Evolutionary conservation across 148 eudicot species (phyloP).

Genomic region (Salicornia ramosissima): DNA sequence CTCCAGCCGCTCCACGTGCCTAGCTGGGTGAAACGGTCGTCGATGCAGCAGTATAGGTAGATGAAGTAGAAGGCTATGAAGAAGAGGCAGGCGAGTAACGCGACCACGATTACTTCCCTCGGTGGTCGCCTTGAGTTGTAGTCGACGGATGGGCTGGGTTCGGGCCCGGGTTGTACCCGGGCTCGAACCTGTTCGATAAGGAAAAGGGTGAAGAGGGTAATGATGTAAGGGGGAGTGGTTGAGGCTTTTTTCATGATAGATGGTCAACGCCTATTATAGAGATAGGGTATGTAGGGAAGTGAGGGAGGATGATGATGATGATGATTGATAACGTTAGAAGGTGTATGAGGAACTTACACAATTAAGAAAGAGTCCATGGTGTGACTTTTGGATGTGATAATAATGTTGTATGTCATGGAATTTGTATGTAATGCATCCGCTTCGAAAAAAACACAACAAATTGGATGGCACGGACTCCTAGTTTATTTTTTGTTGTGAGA

Average conservation of each 20-base stretch:
- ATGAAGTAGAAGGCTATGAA: constrained; percentile 57
- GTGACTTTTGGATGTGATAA: too few relatives aligned
- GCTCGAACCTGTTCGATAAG: not conserved
- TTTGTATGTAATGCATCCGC: too few relatives aligned
- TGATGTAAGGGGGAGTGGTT: not conserved
- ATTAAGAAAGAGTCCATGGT: too few relatives aligned
- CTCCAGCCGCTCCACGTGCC: not conserved
- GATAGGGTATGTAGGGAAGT: not conserved
- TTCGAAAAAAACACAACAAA: too few relatives aligned
- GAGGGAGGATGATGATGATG: not conserved
- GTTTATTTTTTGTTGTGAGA: too few relatives aligned
- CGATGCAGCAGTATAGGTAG: constrained; percentile 52
- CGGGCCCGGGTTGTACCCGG: constrained; percentile 13
- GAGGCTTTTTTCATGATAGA: not conserved
- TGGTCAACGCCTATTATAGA: not conserved
- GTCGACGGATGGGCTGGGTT: constrained; percentile 1
- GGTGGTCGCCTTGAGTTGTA: constrained; percentile 42
- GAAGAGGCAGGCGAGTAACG: constrained; percentile 48
- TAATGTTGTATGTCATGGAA: too few relatives aligned
- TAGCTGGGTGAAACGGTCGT: not conserved
- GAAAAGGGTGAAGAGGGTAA: not conserved
- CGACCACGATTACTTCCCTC: constrained; percentile 40
- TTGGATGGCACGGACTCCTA: too few relatives aligned
- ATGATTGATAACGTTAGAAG: not conserved
- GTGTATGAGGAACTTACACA: too few relatives aligned